Conservation (phyloP, 768 basidiomycete species). For the Glaciozyma martinii region DNA sequence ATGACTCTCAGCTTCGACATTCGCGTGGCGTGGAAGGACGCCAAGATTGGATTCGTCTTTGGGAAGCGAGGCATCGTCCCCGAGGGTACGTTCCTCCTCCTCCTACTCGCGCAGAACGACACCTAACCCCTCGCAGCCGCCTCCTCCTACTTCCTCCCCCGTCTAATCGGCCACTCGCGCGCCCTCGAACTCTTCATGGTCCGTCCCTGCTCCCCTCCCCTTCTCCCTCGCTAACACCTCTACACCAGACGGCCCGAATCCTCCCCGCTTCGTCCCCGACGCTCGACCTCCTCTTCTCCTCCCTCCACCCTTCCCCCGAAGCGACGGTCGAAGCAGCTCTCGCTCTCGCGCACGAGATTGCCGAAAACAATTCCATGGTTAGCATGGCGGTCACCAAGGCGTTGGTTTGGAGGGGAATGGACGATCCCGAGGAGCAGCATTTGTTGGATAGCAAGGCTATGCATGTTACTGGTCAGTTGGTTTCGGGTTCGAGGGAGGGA, state of each 20-base stretch:
- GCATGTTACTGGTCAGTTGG: background rate
- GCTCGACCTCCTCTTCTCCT: conserved; percentile 1
- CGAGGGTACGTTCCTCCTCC: background rate
- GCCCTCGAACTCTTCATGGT: conserved; percentile 10
- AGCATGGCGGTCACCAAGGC: conserved; percentile 1
- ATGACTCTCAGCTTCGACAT: conserved; percentile 6
- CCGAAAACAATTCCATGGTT: background rate
- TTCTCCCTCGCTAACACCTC: background rate
- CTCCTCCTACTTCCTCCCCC: background rate
- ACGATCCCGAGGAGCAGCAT: conserved; percentile 2
- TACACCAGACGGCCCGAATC: background rate
- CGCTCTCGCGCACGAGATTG: background rate
- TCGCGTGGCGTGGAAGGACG: background rate
- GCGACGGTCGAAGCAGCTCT: background rate
- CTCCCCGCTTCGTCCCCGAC: conserved; percentile 2
- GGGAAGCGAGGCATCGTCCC: conserved; percentile 1
- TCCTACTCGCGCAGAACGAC: background rate
- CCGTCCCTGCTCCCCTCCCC: background rate
- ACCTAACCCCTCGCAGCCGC: background rate
- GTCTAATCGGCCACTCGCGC: conserved; percentile 2
- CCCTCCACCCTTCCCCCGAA: conserved; percentile 1
- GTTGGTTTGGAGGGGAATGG: background rate
- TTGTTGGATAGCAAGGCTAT: conserved; percentile 3
- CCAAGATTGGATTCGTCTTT: conserved; percentile 10
- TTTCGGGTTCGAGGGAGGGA: too few species aligned